Evolutionary conservation across 257 asterid genomes (phyloP).

Genomic region (Nyctanthes arbortristis): DNA sequence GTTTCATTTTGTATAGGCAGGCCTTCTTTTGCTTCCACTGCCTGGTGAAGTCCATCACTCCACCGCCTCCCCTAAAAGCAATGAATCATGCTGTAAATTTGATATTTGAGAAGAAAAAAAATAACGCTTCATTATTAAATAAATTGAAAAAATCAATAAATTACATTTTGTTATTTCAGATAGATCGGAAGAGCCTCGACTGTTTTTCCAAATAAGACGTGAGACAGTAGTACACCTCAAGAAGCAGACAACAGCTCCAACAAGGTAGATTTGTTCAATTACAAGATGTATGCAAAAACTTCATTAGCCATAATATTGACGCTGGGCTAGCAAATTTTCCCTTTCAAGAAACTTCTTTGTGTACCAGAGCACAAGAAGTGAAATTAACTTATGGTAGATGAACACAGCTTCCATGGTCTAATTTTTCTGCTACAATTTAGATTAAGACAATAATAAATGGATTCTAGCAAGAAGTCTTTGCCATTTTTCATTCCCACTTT

Average conservation of each 20-base stretch:
- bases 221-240: constrained; percentile 1
- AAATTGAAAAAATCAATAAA: neutral
- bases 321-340: too few relatives aligned
- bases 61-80: constrained; percentile 90
- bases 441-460: too few relatives aligned
- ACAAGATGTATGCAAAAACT: neutral
- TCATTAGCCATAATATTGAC: too few relatives aligned
- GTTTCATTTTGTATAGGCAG: constrained; percentile 96
- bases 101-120: constrained; percentile 4
- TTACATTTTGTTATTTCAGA: neutral
- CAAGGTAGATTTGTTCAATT: constrained; percentile 2
- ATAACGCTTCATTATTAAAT: neutral
- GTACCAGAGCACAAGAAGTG: too few relatives aligned
- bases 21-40: constrained; percentile 99
- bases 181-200: neutral
- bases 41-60: constrained; percentile 99
- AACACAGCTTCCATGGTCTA: too few relatives aligned
- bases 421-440: too few relatives aligned
- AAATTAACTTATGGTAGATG: too few relatives aligned
- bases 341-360: too few relatives aligned
- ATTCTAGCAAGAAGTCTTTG: too few relatives aligned
- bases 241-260: constrained; percentile 12
- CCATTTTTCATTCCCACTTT: too few relatives aligned
- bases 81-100: constrained; percentile 19
- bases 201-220: neutral